Conservation (phyloP, 202 grass and related monocot genomes). For the Sporobolus alterniflorus region DNA sequence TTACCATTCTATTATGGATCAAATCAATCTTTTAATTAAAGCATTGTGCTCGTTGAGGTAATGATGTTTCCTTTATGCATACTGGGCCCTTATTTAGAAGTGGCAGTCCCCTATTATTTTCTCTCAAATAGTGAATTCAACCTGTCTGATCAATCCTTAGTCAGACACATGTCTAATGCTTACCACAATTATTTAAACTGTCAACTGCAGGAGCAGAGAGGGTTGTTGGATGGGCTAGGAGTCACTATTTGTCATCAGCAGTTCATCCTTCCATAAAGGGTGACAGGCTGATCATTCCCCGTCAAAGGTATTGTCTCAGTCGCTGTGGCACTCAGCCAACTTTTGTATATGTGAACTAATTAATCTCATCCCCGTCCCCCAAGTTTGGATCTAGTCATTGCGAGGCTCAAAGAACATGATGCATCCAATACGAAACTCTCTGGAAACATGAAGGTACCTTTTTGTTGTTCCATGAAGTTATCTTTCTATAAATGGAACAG, state of each 20-base stretch:
- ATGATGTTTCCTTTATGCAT: slow-evolving; percentile 27
- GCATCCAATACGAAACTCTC: slow-evolving; percentile 74
- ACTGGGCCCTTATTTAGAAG: background rate
- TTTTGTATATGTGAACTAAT: slow-evolving; percentile 27
- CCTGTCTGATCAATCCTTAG: background rate
- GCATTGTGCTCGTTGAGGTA: background rate
- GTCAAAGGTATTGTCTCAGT: slow-evolving; percentile 71
- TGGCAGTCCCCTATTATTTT: slow-evolving; percentile 17
- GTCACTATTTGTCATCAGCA: slow-evolving; percentile 85
- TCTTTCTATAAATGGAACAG: too few relatives aligned
- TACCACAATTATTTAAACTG: slow-evolving; percentile 2
- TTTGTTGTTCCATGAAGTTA: too few relatives aligned
- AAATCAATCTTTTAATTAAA: slow-evolving; percentile 16
- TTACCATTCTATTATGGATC: slow-evolving; percentile 16
- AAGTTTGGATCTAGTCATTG: slow-evolving; percentile 86
- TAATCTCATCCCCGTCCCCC: too few relatives aligned
- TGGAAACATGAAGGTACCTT: slow-evolving; percentile 90
- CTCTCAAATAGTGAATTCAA: slow-evolving; percentile 9
- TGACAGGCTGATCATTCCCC: slow-evolving; percentile 78
- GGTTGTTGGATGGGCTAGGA: slow-evolving; percentile 91
- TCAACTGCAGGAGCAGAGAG: slow-evolving; percentile 79
- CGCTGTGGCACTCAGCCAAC: too few relatives aligned
- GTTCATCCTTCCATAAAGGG: slow-evolving; percentile 61
- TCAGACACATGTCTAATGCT: background rate
- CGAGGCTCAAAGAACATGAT: slow-evolving; percentile 78